Conservation (phyloP, 371 early-diverging fungal genomes). For the Paraphysoderma sedebokerense region DNA sequence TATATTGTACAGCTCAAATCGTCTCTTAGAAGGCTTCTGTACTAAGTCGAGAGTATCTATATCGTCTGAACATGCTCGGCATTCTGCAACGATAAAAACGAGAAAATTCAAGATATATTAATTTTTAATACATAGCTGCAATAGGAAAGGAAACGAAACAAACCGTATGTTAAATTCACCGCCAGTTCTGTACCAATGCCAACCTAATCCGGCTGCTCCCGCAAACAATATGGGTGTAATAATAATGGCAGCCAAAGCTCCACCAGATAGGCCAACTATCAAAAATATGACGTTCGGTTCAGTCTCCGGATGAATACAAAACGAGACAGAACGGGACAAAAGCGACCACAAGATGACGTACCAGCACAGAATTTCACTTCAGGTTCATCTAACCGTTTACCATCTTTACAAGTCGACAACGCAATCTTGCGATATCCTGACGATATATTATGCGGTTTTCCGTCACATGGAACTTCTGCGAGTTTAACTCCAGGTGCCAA, state of each 20-base stretch:
- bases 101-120: no score
- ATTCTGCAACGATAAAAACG: no score
- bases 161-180: no score
- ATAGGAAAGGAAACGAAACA: no score
- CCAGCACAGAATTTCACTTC: constrained; percentile 32
- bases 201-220: background rate
- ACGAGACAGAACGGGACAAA: no score
- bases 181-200: background rate
- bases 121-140: no score
- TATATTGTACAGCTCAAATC: no score
- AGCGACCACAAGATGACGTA: background rate
- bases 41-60: no score
- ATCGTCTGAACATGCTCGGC: no score
- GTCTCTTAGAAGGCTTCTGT: no score
- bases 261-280: background rate
- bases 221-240: background rate
- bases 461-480: constrained; percentile 38
- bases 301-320: no score
- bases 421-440: constrained; percentile 69
- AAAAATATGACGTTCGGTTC: no score
- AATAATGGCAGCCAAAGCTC: background rate
- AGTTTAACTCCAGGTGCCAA: constrained; percentile 47
- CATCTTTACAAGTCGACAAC: constrained; percentile 46
- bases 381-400: constrained; percentile 34
- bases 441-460: constrained; percentile 32